A percentile compares a stretch with the other conserved stretches of the same genome.
Evolutionary conservation across 2,329 filamentous ascomycete genomes (phyloP).

Genomic region (Calonectria fujianensis): DNA sequence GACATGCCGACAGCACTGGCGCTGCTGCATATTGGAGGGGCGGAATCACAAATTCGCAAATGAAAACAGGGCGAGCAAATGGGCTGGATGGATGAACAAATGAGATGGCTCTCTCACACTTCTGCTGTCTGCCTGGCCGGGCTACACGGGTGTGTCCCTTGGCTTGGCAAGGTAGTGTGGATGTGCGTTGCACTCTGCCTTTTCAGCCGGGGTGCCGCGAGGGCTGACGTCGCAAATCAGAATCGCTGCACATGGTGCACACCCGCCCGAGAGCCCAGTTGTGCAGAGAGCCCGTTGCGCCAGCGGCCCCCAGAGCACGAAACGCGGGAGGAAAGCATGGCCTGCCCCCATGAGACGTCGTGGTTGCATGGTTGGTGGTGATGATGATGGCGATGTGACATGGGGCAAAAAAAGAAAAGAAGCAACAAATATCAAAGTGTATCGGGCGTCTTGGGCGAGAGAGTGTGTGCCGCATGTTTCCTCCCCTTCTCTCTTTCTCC

Average conservation of each 20-base stretch:
- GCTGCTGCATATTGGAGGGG: conserved; percentile 21
- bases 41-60: conserved; percentile 18
- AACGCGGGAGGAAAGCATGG: conserved; percentile 1
- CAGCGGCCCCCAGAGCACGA: conserved; percentile 11
- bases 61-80: conserved; percentile 28
- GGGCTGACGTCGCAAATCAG: conserved; percentile 9
- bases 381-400: conserved; percentile 5
- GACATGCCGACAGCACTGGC: conserved; percentile 17
- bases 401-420: conserved; percentile 20
- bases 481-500: neutral
- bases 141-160: conserved; percentile 7
- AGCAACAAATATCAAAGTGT: conserved; percentile 18
- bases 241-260: neutral
- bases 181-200: conserved; percentile 1
- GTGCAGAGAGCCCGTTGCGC: conserved; percentile 5
- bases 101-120: neutral
- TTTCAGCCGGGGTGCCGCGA: conserved; percentile 19
- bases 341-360: conserved; percentile 1
- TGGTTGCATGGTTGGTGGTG: conserved; percentile 9
- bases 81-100: neutral
- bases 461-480: conserved; percentile 6
- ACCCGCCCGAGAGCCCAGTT: conserved; percentile 10
- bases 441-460: conserved; percentile 9
- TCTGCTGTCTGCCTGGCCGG: conserved; percentile 2
- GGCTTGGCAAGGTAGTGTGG: conserved; percentile 1